Evolutionary conservation across 139 green algal genomes (phyloP).

Genomic region (Chlorella sorokiniana): DNA sequence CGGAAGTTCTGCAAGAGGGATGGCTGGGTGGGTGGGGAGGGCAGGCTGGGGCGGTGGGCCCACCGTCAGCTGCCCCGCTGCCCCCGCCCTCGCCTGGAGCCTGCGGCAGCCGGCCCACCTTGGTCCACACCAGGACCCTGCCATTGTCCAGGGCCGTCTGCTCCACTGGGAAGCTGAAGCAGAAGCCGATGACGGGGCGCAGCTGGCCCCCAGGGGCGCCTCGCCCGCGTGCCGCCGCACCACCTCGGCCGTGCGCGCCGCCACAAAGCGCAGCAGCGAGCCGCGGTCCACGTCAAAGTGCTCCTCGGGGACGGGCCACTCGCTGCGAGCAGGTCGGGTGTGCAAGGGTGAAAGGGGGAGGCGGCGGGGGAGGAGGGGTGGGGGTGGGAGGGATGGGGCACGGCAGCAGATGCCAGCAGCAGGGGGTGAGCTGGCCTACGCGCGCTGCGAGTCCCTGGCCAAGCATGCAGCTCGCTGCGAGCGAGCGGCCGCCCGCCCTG

Average conservation of each 20-base stretch:
- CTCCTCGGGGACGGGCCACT: conserved; percentile 37
- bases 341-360: not conserved
- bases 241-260: conserved; percentile 27
- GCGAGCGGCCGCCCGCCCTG: too few species aligned
- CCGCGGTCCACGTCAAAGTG: conserved; percentile 39
- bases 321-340: not conserved
- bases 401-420: not conserved
- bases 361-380: too few species aligned
- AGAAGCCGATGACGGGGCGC: conserved; percentile 83
- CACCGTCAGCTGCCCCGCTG: not conserved
- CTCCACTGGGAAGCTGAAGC: conserved; percentile 88
- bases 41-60: not conserved
- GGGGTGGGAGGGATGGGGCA: too few species aligned
- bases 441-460: not conserved
- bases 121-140: conserved; percentile 89
- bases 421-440: too few species aligned
- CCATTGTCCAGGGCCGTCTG: conserved; percentile 79
- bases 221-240: conserved; percentile 39
- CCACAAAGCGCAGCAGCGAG: conserved; percentile 38
- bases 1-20: conserved; percentile 33
- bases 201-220: not conserved
- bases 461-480: too few species aligned
- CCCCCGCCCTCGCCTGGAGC: not conserved
- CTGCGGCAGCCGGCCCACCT: conserved; percentile 46
- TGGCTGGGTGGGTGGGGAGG: not conserved